These are phyloP conservation scores for Rosellinia necatrix DNA, from an alignment of 2,329 filamentous ascomycete species.

Conservation along the genomic window DNA sequence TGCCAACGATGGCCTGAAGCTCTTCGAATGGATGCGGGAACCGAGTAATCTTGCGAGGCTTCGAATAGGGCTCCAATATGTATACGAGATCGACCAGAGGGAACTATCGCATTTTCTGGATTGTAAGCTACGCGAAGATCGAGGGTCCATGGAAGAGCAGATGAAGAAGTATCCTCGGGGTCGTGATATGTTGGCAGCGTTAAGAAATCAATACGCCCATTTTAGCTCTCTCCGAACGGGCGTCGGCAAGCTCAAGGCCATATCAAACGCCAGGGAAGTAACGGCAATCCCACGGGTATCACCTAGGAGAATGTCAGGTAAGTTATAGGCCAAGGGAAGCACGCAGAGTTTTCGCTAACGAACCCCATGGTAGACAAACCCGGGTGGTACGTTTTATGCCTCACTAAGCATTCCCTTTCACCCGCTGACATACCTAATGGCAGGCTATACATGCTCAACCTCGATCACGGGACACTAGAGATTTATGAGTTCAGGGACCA, in stretches of 20 bases:
- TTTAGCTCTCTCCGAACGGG: conserved; percentile 6
- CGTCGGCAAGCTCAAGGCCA: conserved; percentile 21
- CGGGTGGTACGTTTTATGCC: conserved; percentile 17
- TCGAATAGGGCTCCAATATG: conserved; percentile 18
- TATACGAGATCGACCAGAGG: conserved; percentile 18
- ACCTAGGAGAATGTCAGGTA: conserved; percentile 21
- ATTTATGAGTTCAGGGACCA: conserved; percentile 23
- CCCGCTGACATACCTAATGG: neutral
- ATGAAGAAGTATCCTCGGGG: neutral
- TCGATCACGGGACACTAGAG: conserved; percentile 22
- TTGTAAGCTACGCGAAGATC: conserved; percentile 11
- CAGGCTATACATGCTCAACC: conserved; percentile 29
- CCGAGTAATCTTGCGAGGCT: conserved; percentile 20
- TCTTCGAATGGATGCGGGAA: conserved; percentile 27
- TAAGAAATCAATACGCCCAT: neutral
- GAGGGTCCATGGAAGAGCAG: neutral
- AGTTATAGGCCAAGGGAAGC: neutral
- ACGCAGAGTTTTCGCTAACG: conserved; percentile 1
- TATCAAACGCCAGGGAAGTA: conserved; percentile 17
- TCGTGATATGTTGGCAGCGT: conserved; percentile 6
- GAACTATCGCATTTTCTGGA: conserved; percentile 19
- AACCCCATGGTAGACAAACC: conserved; percentile 12
- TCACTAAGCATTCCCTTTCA: neutral
- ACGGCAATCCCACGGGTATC: conserved; percentile 19
- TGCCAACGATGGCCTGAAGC: conserved; percentile 10